Percentiles rank a stretch among this genome's conserved stretches.
Conservation (phyloP, 495 filamentous ascomycete species). For the Oidiodendron maius region DNA sequence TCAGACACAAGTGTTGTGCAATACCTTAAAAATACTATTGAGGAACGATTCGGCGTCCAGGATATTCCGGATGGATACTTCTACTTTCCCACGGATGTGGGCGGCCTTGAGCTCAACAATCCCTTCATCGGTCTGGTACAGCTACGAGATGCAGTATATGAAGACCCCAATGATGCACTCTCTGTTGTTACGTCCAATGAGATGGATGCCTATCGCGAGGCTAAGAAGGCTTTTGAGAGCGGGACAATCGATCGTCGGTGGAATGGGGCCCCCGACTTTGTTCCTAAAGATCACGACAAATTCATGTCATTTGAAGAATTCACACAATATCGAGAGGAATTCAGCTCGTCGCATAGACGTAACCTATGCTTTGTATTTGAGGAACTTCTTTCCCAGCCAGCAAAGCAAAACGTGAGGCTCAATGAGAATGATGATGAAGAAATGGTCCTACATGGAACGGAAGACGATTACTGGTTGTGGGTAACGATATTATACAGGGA, state of each 20-base stretch:
- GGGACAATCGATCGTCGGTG: conserved; percentile 13
- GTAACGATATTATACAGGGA: conserved; percentile 51
- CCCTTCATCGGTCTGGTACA: conserved; percentile 49
- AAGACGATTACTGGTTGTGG: conserved; percentile 63
- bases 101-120: conserved; percentile 50
- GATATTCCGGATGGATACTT: conserved; percentile 64
- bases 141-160: conserved; percentile 45
- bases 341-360: conserved; percentile 20
- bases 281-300: conserved; percentile 22
- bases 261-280: conserved; percentile 14
- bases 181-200: conserved; percentile 40
- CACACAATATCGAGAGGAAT: conserved; percentile 43
- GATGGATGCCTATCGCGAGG: conserved; percentile 36
- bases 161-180: conserved; percentile 36
- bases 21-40: conserved; percentile 49
- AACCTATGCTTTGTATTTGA: conserved; percentile 16
- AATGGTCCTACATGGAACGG: conserved; percentile 48
- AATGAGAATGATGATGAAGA: conserved; percentile 49
- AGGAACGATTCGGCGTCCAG: conserved; percentile 44
- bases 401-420: conserved; percentile 12
- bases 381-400: conserved; percentile 10
- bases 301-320: conserved; percentile 54
- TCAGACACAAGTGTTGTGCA: conserved; percentile 46
- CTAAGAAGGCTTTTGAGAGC: conserved; percentile 41
- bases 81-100: conserved; percentile 57